A percentile compares a stretch with the other conserved stretches of the same genome.
These are phyloP conservation scores for Heliophila coronopifolia DNA, from an alignment of 441 rosid species.

Conservation along the genomic window DNA sequence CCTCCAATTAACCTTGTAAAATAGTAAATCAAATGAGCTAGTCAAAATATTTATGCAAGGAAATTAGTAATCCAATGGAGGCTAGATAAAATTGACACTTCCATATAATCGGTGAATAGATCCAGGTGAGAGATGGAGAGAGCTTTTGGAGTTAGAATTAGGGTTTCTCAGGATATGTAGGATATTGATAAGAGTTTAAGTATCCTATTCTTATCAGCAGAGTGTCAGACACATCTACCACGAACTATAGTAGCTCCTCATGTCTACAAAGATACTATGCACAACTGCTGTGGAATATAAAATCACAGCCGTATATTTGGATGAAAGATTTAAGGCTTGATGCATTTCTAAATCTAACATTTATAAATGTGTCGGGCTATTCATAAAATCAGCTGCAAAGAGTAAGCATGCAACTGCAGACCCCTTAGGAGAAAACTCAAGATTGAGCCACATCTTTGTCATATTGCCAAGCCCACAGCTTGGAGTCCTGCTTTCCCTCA, in stretches of 20 bases:
- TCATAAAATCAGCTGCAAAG: conserved; percentile 5
- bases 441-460: conserved; percentile 1
- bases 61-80: not conserved
- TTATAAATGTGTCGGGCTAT: no score
- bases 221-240: conserved; percentile 3
- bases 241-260: no score
- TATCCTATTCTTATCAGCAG: no score
- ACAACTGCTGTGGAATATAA: conserved; percentile 5
- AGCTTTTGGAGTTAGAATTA: no score
- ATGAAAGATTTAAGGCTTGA: not conserved
- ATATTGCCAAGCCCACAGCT: not conserved
- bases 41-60: not conserved
- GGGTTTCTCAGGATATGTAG: no score
- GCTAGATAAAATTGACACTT: not conserved
- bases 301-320: conserved; percentile 1
- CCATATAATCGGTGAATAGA: not conserved
- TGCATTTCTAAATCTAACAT: not conserved
- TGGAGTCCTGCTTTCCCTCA: not conserved
- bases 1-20: not conserved
- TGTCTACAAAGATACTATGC: not conserved
- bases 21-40: not conserved
- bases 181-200: no score
- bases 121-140: not conserved
- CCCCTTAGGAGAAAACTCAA: conserved; percentile 3
- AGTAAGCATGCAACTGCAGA: conserved; percentile 3